phyloP scores from a whole-genome alignment of 768 basidiomycete genomes.

The Trametes cubensis region DNA sequence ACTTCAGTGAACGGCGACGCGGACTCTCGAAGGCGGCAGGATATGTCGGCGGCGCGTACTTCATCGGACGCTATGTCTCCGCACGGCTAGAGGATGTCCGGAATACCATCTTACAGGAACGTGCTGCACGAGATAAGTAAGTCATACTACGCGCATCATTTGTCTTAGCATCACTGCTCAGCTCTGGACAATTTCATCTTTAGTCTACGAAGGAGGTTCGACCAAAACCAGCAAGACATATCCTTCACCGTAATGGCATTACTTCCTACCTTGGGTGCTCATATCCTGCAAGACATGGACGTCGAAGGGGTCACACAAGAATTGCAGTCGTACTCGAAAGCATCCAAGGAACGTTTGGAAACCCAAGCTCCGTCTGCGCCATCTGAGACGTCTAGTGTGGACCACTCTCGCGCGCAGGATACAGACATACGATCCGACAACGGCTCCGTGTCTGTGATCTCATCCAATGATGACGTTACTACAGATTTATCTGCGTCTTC shows the following conservation, averaged over 20 bases:
- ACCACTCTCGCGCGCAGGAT: constrained; percentile 32
- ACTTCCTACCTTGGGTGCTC: constrained; percentile 64
- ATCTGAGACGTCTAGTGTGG: constrained; percentile 38
- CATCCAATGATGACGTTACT: constrained; percentile 41
- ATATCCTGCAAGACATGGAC: constrained; percentile 73
- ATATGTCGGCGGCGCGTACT: constrained; percentile 63
- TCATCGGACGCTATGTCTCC: constrained; percentile 60
- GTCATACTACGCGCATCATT: constrained; percentile 35
- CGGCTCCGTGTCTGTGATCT: constrained; percentile 44
- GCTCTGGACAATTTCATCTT: background rate
- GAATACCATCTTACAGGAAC: constrained; percentile 59
- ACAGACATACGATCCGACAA: constrained; percentile 48
- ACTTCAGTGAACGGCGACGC: constrained; percentile 51
- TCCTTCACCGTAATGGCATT: constrained; percentile 76
- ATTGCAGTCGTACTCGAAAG: constrained; percentile 48
- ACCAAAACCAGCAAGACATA: constrained; percentile 74
- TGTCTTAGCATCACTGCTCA: background rate
- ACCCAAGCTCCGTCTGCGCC: constrained; percentile 19
- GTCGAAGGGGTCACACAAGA: constrained; percentile 70
- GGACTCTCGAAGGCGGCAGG: constrained; percentile 52
- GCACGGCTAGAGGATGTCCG: constrained; percentile 69
- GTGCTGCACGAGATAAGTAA: constrained; percentile 69
- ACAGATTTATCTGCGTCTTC: constrained; percentile 38
- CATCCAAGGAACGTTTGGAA: constrained; percentile 26
- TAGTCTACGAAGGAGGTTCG: constrained; percentile 74